These are phyloP conservation scores for Rubus parviflorus DNA, from an alignment of 306 rosid species.

Conservation along the genomic window DNA sequence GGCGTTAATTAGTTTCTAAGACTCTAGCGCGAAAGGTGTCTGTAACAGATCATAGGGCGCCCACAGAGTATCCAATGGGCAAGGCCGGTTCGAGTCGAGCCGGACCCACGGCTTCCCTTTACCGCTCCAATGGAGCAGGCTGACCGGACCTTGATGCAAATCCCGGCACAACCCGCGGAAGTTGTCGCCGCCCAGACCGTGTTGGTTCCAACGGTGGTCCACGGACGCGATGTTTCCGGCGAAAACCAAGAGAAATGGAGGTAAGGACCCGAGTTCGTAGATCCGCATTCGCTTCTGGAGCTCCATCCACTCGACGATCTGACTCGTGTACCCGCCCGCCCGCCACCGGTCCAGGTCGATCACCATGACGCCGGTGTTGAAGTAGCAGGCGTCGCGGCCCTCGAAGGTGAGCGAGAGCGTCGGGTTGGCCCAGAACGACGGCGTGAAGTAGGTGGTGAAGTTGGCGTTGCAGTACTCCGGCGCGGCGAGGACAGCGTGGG, in stretches of 20 bases:
- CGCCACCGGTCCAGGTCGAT: slow-evolving; percentile 78
- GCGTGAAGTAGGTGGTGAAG: slow-evolving; percentile 75
- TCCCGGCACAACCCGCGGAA: slow-evolving; percentile 76
- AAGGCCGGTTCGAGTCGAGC: slow-evolving; percentile 74
- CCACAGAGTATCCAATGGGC: slow-evolving; percentile 92
- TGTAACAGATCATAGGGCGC: slow-evolving; percentile 81
- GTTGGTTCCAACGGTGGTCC: slow-evolving; percentile 95
- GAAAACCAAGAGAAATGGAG: slow-evolving; percentile 83
- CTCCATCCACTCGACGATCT: slow-evolving; percentile 97
- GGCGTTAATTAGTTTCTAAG: slow-evolving; percentile 26
- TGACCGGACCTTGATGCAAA: slow-evolving; percentile 88
- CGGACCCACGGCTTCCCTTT: slow-evolving; percentile 97
- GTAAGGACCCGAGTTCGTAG: slow-evolving; percentile 87
- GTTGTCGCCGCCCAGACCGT: slow-evolving; percentile 96
- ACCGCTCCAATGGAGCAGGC: slow-evolving; percentile 96
- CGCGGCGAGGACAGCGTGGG: slow-evolving; percentile 68
- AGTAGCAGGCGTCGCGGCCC: slow-evolving; percentile 74
- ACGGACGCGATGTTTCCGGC: slow-evolving; percentile 80
- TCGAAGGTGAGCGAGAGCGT: slow-evolving; percentile 67
- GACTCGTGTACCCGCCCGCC: slow-evolving; percentile 65
- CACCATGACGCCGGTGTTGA: slow-evolving; percentile 99
- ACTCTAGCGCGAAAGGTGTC: slow-evolving; percentile 61
- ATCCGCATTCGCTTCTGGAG: slow-evolving; percentile 94
- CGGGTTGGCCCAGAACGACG: slow-evolving; percentile 86
- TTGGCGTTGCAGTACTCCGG: slow-evolving; percentile 97